Evolutionary conservation across 352 stramenopile species (phyloP).

Genomic region (Phytophthora multivora): DNA sequence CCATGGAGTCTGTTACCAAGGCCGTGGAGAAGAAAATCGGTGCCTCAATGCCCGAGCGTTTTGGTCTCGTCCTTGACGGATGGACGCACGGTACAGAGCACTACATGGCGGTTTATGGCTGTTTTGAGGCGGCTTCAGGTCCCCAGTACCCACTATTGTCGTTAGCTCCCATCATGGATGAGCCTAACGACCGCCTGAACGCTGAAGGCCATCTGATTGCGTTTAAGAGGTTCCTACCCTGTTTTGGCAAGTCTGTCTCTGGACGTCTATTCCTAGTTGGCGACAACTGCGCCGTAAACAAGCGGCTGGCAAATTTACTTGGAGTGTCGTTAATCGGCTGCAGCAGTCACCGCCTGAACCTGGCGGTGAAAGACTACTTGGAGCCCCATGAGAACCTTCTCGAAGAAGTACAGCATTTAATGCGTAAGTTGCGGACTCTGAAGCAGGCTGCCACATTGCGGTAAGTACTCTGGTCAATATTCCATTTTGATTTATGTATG

Average conservation of each 20-base stretch:
- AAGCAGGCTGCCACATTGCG: constrained; percentile 22
- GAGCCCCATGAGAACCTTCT: constrained; percentile 12
- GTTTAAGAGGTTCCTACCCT: background rate
- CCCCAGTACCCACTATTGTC: constrained; percentile 1
- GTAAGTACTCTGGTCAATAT: too few relatives aligned
- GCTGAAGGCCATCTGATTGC: background rate
- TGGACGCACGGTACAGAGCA: too few relatives aligned
- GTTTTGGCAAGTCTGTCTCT: background rate
- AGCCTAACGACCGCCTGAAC: background rate
- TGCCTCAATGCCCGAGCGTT: background rate
- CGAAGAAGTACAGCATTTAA: constrained; percentile 35
- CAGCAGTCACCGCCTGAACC: background rate
- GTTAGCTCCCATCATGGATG: constrained; percentile 3
- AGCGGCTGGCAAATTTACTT: background rate
- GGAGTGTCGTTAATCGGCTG: background rate
- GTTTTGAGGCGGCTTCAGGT: background rate
- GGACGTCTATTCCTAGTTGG: background rate
- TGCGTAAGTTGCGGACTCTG: too few relatives aligned
- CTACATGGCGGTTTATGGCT: constrained; percentile 9
- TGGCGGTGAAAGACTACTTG: constrained; percentile 1
- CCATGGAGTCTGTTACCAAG: background rate
- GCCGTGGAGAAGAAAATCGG: background rate
- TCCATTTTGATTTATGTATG: too few relatives aligned
- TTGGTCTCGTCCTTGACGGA: too few relatives aligned
- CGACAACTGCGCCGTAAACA: constrained; percentile 14